Conservation (phyloP, 2,329 filamentous ascomycete genomes). For the Talaromyces sp. region DNA sequence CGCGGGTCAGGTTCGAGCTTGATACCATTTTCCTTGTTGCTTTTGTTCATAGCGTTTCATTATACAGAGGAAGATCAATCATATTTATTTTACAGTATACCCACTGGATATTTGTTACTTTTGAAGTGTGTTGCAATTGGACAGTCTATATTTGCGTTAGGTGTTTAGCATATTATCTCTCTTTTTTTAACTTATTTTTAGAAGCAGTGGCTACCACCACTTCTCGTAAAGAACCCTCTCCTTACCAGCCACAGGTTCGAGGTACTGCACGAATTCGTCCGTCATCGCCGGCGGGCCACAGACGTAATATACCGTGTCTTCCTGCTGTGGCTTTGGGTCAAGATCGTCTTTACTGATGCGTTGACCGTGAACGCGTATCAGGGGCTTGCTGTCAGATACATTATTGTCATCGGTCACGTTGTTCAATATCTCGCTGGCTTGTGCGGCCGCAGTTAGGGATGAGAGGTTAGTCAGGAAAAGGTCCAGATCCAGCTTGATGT, state of each 20-base stretch:
- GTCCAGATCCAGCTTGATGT: slow-evolving; percentile 31
- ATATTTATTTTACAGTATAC: slow-evolving; percentile 8
- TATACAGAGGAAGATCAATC: background rate
- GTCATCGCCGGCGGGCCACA: slow-evolving; percentile 69
- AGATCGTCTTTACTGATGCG: slow-evolving; percentile 41
- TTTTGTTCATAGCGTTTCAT: background rate
- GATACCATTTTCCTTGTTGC: slow-evolving; percentile 15
- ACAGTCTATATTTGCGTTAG: background rate
- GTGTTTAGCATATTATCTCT: background rate
- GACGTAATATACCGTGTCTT: slow-evolving; percentile 57
- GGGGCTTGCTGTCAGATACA: background rate
- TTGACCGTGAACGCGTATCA: slow-evolving; percentile 25
- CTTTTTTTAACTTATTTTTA: background rate
- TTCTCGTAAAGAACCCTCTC: slow-evolving; percentile 58
- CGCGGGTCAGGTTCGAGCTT: slow-evolving; percentile 40
- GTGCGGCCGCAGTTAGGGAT: slow-evolving; percentile 14
- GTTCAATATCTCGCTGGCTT: slow-evolving; percentile 2
- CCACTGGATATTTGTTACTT: slow-evolving; percentile 2
- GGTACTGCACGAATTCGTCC: slow-evolving; percentile 56
- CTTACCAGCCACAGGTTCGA: slow-evolving; percentile 38
- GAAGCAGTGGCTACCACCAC: slow-evolving; percentile 54
- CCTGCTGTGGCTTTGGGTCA: slow-evolving; percentile 17
- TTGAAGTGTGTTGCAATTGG: background rate
- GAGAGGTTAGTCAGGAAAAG: slow-evolving; percentile 34
- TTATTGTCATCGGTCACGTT: background rate